These are phyloP conservation scores for Globisporangium parvum DNA, from an alignment of 352 stramenopile species.

Conservation along the genomic window DNA sequence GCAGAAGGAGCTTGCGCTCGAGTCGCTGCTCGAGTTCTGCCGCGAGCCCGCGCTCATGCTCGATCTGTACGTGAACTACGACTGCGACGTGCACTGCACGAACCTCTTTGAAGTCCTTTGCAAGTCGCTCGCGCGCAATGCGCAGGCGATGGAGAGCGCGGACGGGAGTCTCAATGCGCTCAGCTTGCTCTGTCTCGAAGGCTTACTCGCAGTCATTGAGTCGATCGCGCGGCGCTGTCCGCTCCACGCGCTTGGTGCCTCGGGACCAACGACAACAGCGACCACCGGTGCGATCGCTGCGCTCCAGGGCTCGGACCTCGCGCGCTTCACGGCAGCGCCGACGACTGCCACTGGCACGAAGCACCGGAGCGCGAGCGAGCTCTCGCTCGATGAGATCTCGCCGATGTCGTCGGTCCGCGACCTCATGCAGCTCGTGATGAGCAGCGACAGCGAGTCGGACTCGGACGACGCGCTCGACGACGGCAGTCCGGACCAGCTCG, in stretches of 20 bases:
- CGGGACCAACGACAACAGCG: conserved; percentile 5
- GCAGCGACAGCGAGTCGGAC: conserved; percentile 71
- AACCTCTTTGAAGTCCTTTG: conserved; percentile 98
- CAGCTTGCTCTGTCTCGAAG: conserved; percentile 67
- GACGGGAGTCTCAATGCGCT: conserved; percentile 64
- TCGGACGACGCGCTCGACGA: conserved; percentile 34
- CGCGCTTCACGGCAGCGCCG: conserved; percentile 45
- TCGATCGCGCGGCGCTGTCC: conserved; percentile 86
- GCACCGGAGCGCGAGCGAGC: conserved; percentile 25
- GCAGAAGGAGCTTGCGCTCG: conserved; percentile 84
- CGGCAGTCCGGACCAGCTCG: conserved; percentile 37
- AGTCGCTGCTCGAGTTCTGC: conserved; percentile 97
- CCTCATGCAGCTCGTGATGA: conserved; percentile 82
- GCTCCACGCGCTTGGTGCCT: conserved; percentile 21
- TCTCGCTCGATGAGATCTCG: conserved; percentile 75
- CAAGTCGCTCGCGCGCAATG: conserved; percentile 89
- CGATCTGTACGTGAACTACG: conserved; percentile 99
- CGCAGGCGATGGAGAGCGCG: conserved; percentile 58
- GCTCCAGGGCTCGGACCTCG: conserved; percentile 62
- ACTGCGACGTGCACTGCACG: conserved; percentile 98
- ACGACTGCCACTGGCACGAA: conserved; percentile 4
- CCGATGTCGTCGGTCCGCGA: conserved; percentile 78
- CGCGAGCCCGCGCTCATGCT: conserved; percentile 96
- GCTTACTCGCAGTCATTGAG: conserved; percentile 93
- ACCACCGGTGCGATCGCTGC: conserved; percentile 30